These are phyloP conservation scores for Tolypocladium album DNA, from an alignment of 2,329 filamentous ascomycete genomes.

Conservation along the genomic window DNA sequence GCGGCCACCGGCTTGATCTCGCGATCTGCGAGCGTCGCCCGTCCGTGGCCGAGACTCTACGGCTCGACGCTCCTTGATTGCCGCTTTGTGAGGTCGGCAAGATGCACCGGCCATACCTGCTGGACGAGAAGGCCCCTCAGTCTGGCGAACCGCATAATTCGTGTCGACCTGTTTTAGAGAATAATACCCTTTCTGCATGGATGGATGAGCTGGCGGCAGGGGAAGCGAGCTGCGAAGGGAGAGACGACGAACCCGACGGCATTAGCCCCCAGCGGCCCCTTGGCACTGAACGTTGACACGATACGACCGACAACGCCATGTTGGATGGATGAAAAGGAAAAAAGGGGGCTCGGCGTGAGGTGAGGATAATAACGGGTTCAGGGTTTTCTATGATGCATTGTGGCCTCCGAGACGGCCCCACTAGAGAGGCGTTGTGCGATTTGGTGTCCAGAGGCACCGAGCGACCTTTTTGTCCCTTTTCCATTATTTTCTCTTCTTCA, in stretches of 20 bases:
- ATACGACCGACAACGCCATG: neutral
- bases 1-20: neutral
- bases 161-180: neutral
- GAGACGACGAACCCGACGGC: neutral
- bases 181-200: neutral
- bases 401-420: slow-evolving; percentile 4
- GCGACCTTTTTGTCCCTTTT: neutral
- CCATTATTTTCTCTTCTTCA: neutral
- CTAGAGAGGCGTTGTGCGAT: slow-evolving; percentile 8
- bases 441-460: slow-evolving; percentile 2
- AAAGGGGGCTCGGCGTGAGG: neutral
- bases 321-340: neutral
- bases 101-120: neutral
- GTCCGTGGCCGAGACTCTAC: neutral
- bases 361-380: neutral
- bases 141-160: neutral
- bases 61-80: neutral
- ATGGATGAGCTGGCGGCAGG: neutral
- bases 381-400: slow-evolving; percentile 1
- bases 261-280: neutral
- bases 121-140: neutral
- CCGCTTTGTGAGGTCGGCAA: neutral
- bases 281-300: neutral
- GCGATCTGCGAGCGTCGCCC: neutral
- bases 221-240: neutral